phyloP scores from a whole-genome alignment of 1,139 yeast species.

The Suhomyces taliae region DNA sequence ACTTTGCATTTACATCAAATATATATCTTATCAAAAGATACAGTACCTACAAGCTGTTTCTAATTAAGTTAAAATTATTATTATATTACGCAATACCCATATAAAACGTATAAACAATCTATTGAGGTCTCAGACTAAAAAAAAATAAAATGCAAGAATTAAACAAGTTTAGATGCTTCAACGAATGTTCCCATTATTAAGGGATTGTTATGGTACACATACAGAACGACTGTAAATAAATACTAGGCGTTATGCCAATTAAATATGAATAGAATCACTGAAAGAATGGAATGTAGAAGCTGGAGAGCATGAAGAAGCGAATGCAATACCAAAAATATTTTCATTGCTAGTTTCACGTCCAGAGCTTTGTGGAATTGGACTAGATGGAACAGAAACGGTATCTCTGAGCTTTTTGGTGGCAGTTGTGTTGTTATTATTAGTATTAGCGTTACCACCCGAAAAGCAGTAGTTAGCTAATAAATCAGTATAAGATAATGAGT shows the following conservation, averaged over 20 bases:
- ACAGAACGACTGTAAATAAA: constrained; percentile 5
- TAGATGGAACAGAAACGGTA: constrained; percentile 6
- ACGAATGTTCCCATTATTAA: background rate
- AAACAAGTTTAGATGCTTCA: background rate
- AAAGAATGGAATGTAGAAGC: constrained; percentile 34
- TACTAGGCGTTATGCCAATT: constrained; percentile 1
- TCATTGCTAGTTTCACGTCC: constrained; percentile 1
- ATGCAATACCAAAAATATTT: constrained; percentile 11
- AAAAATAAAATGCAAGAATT: constrained; percentile 11
- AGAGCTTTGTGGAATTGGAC: constrained; percentile 2
- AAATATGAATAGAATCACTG: constrained; percentile 35
- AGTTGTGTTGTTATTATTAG: constrained; percentile 1
- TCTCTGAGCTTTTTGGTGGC: background rate
- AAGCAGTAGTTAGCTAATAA: constrained; percentile 35
- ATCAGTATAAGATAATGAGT: constrained; percentile 31
- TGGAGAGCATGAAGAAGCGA: constrained; percentile 19
- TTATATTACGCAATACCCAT: background rate
- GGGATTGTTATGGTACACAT: background rate
- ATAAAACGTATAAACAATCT: background rate
- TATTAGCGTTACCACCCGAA: constrained; percentile 23
- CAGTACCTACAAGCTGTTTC: background rate
- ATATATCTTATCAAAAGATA: too few relatives aligned
- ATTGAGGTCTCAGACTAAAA: background rate
- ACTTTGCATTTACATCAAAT: too few relatives aligned
- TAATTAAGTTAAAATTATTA: too few relatives aligned